Evolutionary conservation across 179 eudicot genomes (phyloP).

Genomic region (Monotropa hypopitys): DNA sequence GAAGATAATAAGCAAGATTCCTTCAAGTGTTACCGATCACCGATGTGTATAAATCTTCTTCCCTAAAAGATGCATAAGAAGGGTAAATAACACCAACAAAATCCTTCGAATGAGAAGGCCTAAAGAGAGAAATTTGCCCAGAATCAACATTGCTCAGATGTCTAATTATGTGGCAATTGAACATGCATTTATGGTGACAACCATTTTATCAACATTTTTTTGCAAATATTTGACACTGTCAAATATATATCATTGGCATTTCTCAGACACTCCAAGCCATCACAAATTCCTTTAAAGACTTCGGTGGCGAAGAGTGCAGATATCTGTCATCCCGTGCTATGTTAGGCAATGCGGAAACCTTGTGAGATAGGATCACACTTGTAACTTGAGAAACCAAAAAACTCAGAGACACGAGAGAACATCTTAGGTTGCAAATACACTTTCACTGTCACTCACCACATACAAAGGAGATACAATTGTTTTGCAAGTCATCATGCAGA

Average conservation of each 20-base stretch:
- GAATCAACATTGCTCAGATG: not conserved
- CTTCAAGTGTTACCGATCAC: not conserved
- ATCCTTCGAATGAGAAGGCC: not conserved
- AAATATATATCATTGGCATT: not conserved
- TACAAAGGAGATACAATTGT: not conserved
- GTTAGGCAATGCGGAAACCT: not conserved
- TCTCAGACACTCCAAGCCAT: not conserved
- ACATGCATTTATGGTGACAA: not conserved
- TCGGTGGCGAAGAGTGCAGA: not conserved
- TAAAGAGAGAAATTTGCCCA: not conserved
- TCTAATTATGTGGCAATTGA: not conserved
- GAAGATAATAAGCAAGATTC: not conserved
- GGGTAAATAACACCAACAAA: not conserved
- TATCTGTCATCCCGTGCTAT: not conserved
- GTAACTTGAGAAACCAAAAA: not conserved
- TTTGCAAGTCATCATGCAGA: not conserved
- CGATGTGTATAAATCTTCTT: not conserved
- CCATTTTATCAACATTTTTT: not conserved
- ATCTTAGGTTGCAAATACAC: not conserved
- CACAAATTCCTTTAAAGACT: not conserved
- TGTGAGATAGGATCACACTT: not conserved
- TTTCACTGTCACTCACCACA: not conserved
- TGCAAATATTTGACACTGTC: not conserved
- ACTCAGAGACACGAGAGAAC: not conserved
- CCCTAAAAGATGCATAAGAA: not conserved